Conservation (phyloP, 495 filamentous ascomycete genomes). For the Podospora didyma region DNA sequence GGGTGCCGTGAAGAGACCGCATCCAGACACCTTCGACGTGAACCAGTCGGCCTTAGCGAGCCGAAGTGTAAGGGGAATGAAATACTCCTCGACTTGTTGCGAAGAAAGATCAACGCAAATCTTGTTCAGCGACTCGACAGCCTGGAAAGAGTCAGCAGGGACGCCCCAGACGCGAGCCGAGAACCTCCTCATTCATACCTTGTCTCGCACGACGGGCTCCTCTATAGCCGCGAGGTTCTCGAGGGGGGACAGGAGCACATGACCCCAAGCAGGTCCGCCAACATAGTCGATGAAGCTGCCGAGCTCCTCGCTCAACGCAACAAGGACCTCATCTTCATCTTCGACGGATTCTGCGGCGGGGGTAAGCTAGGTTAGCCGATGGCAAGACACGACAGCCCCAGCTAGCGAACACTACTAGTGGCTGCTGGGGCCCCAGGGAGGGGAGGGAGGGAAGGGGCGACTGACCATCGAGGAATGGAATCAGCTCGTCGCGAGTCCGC, state of each 20-base stretch:
- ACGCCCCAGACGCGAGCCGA: background rate
- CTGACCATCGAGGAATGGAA: conserved; percentile 96
- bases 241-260: conserved; percentile 92
- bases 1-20: conserved; percentile 86
- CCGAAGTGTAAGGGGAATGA: conserved; percentile 88
- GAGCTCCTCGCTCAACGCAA: conserved; percentile 92
- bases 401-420: too few relatives aligned
- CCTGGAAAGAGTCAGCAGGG: conserved; percentile 47
- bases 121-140: conserved; percentile 98
- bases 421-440: too few relatives aligned
- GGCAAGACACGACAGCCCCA: too few relatives aligned
- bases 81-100: conserved; percentile 91
- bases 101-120: conserved; percentile 88
- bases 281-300: conserved; percentile 97
- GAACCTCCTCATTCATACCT: conserved; percentile 51
- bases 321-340: conserved; percentile 97
- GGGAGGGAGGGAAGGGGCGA: conserved; percentile 4
- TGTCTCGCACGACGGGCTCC: conserved; percentile 94
- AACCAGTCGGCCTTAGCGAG: conserved; percentile 99
- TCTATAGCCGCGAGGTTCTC: conserved; percentile 98
- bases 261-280: conserved; percentile 86
- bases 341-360: conserved; percentile 80
- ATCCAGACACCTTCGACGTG: conserved; percentile 97
- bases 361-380: conserved; percentile 19
- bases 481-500: conserved; percentile 93